Percentiles rank a stretch among this genome's conserved stretches.
Conservation (phyloP, 129 eudicot genomes). For the Flaveria brownii region DNA sequence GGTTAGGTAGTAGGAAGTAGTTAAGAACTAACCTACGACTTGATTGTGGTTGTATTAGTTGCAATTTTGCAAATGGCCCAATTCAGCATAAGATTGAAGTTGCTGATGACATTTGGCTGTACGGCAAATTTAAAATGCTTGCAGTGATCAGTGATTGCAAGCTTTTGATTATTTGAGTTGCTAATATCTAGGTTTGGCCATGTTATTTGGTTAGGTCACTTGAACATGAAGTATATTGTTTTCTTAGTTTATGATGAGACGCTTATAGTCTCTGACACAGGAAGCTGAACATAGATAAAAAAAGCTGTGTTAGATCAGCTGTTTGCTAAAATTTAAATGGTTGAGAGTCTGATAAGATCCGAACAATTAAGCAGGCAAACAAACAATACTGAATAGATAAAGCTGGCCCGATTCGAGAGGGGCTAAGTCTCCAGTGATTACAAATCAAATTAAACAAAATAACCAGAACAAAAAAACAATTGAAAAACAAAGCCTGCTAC, state of each 20-base stretch:
- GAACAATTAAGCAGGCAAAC: no score
- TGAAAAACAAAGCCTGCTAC: no score
- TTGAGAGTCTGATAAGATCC: no score
- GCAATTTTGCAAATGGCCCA: not conserved
- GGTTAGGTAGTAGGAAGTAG: not conserved
- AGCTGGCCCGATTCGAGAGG: no score
- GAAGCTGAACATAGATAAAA: not conserved
- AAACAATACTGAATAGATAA: no score
- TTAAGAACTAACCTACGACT: not conserved
- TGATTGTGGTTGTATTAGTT: slow-evolving; percentile 13
- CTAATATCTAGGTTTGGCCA: not conserved
- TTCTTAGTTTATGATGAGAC: not conserved
- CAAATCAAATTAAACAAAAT: no score
- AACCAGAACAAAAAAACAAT: no score
- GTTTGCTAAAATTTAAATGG: not conserved
- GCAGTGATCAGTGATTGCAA: slow-evolving; percentile 18
- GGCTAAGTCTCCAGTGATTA: no score
- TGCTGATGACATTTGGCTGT: slow-evolving; percentile 1
- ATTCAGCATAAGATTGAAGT: not conserved
- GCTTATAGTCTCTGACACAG: not conserved
- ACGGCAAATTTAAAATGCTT: not conserved
- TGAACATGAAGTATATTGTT: not conserved
- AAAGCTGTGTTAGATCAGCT: not conserved
- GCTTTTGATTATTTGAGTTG: slow-evolving; percentile 9
- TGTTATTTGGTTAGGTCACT: slow-evolving; percentile 4